Evolutionary conservation across 352 stramenopile species (phyloP).

Genomic region (Globisporangium apiculatum): DNA sequence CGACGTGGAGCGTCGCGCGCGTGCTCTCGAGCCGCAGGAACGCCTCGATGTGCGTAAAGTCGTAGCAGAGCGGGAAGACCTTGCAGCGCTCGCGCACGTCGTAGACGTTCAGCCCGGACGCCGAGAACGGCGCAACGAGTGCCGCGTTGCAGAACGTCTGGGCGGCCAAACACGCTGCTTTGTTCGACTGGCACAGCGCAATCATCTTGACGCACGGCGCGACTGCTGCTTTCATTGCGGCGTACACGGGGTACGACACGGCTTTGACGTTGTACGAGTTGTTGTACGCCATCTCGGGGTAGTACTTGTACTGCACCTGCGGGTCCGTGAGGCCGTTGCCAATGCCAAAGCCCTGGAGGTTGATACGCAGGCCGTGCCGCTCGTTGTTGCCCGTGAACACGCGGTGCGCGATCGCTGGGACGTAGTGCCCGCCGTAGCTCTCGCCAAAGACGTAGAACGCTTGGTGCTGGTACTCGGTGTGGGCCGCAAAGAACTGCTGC

Average conservation of each 20-base stretch:
- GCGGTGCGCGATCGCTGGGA: constrained; percentile 42
- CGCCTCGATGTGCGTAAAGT: constrained; percentile 56
- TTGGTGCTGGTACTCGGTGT: constrained; percentile 34
- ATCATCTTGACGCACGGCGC: constrained; percentile 54
- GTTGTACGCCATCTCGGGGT: constrained; percentile 64
- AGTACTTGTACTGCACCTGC: constrained; percentile 58
- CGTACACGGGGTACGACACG: constrained; percentile 28
- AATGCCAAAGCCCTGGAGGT: constrained; percentile 56
- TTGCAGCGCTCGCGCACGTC: constrained; percentile 58
- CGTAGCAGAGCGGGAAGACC: constrained; percentile 57
- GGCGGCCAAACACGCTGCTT: constrained; percentile 30
- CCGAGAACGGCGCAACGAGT: constrained; percentile 41
- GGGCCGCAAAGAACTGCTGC: constrained; percentile 54
- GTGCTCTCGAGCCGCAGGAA: constrained; percentile 63
- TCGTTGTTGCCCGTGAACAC: constrained; percentile 39
- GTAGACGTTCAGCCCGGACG: constrained; percentile 57
- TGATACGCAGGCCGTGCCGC: constrained; percentile 18
- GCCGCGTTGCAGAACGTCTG: constrained; percentile 51
- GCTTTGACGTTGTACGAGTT: constrained; percentile 73
- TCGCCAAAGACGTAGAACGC: constrained; percentile 62
- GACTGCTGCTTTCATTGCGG: constrained; percentile 44
- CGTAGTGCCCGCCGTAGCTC: constrained; percentile 65
- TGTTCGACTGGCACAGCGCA: constrained; percentile 39
- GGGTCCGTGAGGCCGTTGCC: constrained; percentile 72
- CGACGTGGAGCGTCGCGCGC: constrained; percentile 27